phyloP scores from a whole-genome alignment of 106 monocot genomes.

The Acorus calamus region DNA sequence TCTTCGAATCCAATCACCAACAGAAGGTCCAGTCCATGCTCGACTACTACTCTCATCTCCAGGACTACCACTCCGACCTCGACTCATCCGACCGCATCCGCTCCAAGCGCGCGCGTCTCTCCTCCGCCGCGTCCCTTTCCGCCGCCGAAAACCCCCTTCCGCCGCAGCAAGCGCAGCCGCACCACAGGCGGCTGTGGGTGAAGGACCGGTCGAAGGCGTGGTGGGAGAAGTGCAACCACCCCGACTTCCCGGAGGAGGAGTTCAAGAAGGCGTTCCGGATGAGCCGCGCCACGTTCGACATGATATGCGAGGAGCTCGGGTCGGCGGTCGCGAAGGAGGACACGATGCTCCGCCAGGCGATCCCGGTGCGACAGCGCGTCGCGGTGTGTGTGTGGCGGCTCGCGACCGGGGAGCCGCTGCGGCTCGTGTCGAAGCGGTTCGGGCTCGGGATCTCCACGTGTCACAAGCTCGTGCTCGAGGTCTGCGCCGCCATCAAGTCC shows the following conservation, averaged over 20 bases:
- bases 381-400: slow-evolving; percentile 61
- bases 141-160: neutral
- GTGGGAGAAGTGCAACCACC: slow-evolving; percentile 32
- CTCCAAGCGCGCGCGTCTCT: slow-evolving; percentile 1
- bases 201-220: slow-evolving; percentile 31
- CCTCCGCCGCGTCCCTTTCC: slow-evolving; percentile 14
- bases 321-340: slow-evolving; percentile 57
- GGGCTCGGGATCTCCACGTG: slow-evolving; percentile 96
- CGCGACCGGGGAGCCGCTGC: slow-evolving; percentile 65
- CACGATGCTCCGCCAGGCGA: slow-evolving; percentile 59
- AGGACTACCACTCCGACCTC: slow-evolving; percentile 22
- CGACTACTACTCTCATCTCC: slow-evolving; percentile 20
- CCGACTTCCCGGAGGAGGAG: slow-evolving; percentile 22
- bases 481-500: slow-evolving; percentile 68
- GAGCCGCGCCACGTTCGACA: slow-evolving; percentile 26
- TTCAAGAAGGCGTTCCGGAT: slow-evolving; percentile 33
- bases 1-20: slow-evolving; percentile 24
- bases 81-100: slow-evolving; percentile 26
- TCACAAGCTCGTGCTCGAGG: slow-evolving; percentile 93
- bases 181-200: slow-evolving; percentile 31
- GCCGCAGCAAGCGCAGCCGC: slow-evolving; percentile 7
- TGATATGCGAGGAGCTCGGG: slow-evolving; percentile 29
- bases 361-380: slow-evolving; percentile 59
- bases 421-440: slow-evolving; percentile 61
- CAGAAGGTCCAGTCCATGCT: slow-evolving; percentile 17